phyloP scores from a whole-genome alignment of 2,329 filamentous ascomycete genomes.

The Aspergillus candidus region DNA sequence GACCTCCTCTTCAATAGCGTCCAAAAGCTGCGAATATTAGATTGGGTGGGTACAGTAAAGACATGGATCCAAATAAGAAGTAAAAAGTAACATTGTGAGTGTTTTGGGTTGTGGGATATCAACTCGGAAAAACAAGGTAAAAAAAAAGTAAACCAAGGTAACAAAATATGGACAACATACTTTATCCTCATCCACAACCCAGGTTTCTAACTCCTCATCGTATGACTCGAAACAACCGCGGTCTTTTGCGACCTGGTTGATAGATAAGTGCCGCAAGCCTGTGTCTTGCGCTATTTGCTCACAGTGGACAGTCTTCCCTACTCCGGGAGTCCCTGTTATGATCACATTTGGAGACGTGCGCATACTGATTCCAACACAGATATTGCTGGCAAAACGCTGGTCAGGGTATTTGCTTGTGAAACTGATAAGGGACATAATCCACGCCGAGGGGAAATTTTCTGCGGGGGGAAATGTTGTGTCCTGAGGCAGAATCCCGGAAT shows the following conservation, averaged over 20 bases:
- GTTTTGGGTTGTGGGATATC: background rate
- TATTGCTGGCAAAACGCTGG: background rate
- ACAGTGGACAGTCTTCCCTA: conserved; percentile 91
- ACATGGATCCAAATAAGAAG: background rate
- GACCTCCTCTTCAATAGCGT: conserved; percentile 78
- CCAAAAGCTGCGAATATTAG: conserved; percentile 56
- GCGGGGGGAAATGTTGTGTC: conserved; percentile 15
- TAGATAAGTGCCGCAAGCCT: conserved; percentile 72
- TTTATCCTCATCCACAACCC: conserved; percentile 96
- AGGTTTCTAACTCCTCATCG: conserved; percentile 77
- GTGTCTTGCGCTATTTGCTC: conserved; percentile 71
- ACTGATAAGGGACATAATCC: background rate
- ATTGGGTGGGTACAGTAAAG: conserved; percentile 6
- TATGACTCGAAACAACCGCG: conserved; percentile 79
- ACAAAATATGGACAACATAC: conserved; percentile 40
- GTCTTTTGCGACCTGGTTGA: conserved; percentile 91
- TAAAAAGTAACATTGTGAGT: background rate
- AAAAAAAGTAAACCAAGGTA: background rate
- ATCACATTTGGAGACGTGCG: conserved; percentile 71
- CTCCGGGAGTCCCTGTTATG: conserved; percentile 89
- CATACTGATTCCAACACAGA: conserved; percentile 22
- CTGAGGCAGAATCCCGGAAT: conserved; percentile 14
- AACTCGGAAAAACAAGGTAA: conserved; percentile 1
- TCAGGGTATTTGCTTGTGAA: background rate
- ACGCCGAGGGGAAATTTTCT: conserved; percentile 9